These are phyloP conservation scores for Calonectria honghensis DNA, from an alignment of 2,329 filamentous ascomycete genomes.

Conservation along the genomic window DNA sequence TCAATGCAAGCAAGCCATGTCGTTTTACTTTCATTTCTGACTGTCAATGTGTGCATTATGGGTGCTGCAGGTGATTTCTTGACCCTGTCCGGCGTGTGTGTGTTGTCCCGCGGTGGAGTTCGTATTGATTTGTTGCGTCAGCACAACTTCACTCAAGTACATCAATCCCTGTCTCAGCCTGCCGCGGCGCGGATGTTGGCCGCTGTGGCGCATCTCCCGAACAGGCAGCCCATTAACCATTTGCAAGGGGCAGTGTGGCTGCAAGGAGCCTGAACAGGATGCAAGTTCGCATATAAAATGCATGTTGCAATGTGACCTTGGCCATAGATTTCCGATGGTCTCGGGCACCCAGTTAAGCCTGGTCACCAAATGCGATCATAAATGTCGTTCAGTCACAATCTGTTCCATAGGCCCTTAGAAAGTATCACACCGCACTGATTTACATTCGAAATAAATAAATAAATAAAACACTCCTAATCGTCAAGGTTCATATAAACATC, in stretches of 20 bases:
- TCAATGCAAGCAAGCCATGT: background rate
- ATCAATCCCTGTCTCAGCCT: background rate
- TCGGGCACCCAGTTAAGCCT: background rate
- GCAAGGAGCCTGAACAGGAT: background rate
- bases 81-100: background rate
- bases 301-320: background rate
- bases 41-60: background rate
- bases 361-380: background rate
- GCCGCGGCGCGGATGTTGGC: background rate
- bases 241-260: background rate
- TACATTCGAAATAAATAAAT: background rate
- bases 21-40: background rate
- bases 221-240: background rate
- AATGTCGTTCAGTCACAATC: background rate
- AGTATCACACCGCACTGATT: background rate
- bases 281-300: background rate
- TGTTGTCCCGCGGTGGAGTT: slow-evolving; percentile 8
- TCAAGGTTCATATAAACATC: background rate
- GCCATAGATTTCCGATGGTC: background rate
- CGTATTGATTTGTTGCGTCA: background rate
- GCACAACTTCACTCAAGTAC: background rate
- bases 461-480: background rate
- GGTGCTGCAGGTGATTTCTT: background rate
- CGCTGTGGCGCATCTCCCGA: too few relatives aligned
- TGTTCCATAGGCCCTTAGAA: background rate